Conservation (phyloP, 2,329 filamentous ascomycete species). For the Huntiella savannae region DNA sequence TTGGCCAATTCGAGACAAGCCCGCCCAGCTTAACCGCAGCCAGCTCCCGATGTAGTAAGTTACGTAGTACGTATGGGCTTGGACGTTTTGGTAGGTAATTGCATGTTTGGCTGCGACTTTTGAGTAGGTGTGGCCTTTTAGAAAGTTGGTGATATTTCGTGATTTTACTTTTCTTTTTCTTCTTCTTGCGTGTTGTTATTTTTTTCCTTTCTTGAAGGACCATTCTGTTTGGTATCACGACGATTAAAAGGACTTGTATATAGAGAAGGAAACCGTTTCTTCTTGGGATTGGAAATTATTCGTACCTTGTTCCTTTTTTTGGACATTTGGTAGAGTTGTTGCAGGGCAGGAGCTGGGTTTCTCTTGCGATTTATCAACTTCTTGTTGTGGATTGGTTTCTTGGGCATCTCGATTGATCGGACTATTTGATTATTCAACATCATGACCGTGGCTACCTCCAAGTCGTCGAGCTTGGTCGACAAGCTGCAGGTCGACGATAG, state of each 20-base stretch:
- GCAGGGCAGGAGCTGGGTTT: conserved; percentile 6
- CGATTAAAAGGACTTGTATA: not conserved
- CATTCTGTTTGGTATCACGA: not conserved
- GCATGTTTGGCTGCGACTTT: too few species aligned
- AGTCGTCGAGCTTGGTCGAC: conserved; percentile 13
- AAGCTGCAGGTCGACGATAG: conserved; percentile 17
- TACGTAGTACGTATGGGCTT: too few species aligned
- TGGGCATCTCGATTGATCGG: too few species aligned
- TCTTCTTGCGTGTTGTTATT: not conserved
- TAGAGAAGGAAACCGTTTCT: not conserved
- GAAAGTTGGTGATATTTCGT: not conserved
- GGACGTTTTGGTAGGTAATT: too few species aligned
- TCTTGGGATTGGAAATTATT: too few species aligned
- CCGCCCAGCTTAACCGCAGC: conserved; percentile 2
- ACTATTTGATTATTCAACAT: not conserved
- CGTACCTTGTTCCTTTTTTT: too few species aligned
- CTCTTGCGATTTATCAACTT: not conserved
- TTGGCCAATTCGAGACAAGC: conserved; percentile 9
- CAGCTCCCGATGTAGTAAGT: not conserved
- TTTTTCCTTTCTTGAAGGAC: not conserved
- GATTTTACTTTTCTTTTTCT: not conserved
- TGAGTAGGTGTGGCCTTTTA: not conserved
- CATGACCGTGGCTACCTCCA: conserved; percentile 9
- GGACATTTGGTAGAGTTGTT: too few species aligned
- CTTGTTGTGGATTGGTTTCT: too few species aligned